A percentile compares a stretch with the other conserved stretches of the same genome.
phyloP scores from a whole-genome alignment of 768 basidiomycete species.

The Lactarius tabidus region DNA sequence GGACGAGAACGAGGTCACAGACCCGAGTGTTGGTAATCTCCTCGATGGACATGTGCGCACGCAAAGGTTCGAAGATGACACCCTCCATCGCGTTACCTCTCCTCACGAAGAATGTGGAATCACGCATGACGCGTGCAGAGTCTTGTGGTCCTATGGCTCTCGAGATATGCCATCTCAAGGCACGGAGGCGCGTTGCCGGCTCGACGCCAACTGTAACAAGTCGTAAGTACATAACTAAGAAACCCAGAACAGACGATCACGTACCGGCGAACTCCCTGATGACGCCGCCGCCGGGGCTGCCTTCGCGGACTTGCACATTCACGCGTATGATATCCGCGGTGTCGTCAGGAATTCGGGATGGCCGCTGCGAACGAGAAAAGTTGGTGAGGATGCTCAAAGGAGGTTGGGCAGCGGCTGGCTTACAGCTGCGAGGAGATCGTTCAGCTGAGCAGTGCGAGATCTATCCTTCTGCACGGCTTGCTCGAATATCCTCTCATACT shows the following conservation, averaged over 20 bases:
- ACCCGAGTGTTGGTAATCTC: slow-evolving; percentile 7
- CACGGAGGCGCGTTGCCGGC: slow-evolving; percentile 20
- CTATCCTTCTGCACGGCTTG: slow-evolving; percentile 22
- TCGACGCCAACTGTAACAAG: slow-evolving; percentile 12
- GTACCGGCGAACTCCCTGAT: slow-evolving; percentile 7
- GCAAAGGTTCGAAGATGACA: slow-evolving; percentile 7
- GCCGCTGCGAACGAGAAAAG: background rate
- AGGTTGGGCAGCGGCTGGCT: background rate
- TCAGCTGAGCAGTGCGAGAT: slow-evolving; percentile 9
- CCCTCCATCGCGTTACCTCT: background rate
- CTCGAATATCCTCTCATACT: slow-evolving; percentile 17
- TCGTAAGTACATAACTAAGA: background rate
- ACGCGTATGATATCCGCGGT: slow-evolving; percentile 12
- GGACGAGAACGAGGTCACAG: slow-evolving; percentile 18
- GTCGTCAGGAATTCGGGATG: slow-evolving; percentile 1
- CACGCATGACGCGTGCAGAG: slow-evolving; percentile 14
- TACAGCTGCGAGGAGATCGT: slow-evolving; percentile 17
- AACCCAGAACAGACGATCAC: background rate
- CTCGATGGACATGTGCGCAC: slow-evolving; percentile 19
- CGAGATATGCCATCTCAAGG: slow-evolving; percentile 23
- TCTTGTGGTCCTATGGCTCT: slow-evolving; percentile 13
- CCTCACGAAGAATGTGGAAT: slow-evolving; percentile 15
- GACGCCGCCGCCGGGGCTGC: slow-evolving; percentile 1
- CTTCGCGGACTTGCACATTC: slow-evolving; percentile 12
- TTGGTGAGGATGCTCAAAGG: background rate